Evolutionary conservation across 202 grass and related monocot species (phyloP), one percentile per base, ranked within the genome.

Genomic region (Panicum virgatum): DNA sequence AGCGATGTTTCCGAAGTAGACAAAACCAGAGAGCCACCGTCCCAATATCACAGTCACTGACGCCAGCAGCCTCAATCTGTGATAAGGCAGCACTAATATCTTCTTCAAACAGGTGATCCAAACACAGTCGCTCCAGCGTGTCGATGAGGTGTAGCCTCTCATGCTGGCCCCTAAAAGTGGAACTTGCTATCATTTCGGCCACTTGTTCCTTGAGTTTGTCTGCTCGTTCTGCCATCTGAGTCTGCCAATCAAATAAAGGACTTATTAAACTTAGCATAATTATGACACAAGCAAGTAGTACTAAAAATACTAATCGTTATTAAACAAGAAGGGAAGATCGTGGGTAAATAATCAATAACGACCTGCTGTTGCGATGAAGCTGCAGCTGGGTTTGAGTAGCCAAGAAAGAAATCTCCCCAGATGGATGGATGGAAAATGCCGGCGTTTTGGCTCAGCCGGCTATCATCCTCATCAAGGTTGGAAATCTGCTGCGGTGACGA

Each of bases 391-490:
- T 34, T 25, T n/a, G 64, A n/a, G 52, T 39, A 23, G n/a, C 57
- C 7, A 77, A 84, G 62, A 22, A 84, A 84, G 63, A 69, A 84
- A 84, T 69, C 63, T 12, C 63, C 73, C 82, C 82, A 84, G 22
- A 84, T 14, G 15, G 73, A 77, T 26, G 52, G 38, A 29, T 60
- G 73, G 82, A 84, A 77, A 18, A 45, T 54, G 9, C 39, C 66
- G 1, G 51, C 51, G 15, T 77, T 77, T 36, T 47, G 32, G 51
- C 9, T 20, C n/a, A 68, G 44, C 0, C 23, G 37, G 14, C 9
- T 54, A 29, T 27, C 46, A 36, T 6, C 69, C 18, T 77, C 73
- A n/a, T 77, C 62, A 16, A 26, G 37, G 15, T 25, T n/a, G n/a
- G n/a, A n/a, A n/a, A n/a, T n/a, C n/a, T 54, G 30, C 5, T 14